Evolutionary conservation across 257 asterid species (phyloP).

Genomic region (Solanum habrochaites): DNA sequence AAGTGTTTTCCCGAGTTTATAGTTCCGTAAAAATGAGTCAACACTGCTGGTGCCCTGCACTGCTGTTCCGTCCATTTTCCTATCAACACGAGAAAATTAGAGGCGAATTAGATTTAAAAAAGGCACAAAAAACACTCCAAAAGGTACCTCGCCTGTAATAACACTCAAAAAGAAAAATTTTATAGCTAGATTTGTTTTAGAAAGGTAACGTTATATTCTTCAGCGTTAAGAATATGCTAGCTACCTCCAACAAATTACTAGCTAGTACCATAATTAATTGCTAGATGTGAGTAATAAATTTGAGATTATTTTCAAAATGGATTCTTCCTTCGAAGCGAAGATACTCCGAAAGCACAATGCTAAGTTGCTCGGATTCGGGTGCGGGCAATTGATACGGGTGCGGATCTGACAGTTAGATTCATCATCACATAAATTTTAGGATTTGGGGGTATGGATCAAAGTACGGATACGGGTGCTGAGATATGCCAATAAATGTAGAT

Average conservation of each 20-base stretch:
- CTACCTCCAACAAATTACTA: not conserved
- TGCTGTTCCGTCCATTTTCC: slow-evolving; percentile 64
- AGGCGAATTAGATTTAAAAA: not conserved
- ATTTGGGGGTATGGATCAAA: not conserved
- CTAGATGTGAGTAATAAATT: not conserved
- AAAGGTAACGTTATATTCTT: not conserved
- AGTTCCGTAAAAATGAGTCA: slow-evolving; percentile 63
- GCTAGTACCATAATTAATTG: not conserved
- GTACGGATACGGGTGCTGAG: not conserved
- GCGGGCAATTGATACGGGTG: not conserved
- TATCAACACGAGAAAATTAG: not conserved
- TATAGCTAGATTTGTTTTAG: not conserved
- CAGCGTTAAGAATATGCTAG: not conserved
- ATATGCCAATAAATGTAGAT: not conserved
- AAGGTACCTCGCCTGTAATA: not conserved
- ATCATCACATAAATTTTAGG: not conserved
- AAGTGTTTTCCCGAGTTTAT: slow-evolving; percentile 87
- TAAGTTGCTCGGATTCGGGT: not conserved
- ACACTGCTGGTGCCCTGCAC: slow-evolving; percentile 43
- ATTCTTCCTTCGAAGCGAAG: not conserved
- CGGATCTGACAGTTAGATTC: not conserved
- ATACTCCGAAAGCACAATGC: not conserved
- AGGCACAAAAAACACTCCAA: not conserved
- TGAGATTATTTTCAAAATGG: not conserved
- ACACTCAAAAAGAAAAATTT: not conserved